These are phyloP conservation scores for Cadophora gregata DNA, from an alignment of 2,329 filamentous ascomycete species.

Conservation along the genomic window DNA sequence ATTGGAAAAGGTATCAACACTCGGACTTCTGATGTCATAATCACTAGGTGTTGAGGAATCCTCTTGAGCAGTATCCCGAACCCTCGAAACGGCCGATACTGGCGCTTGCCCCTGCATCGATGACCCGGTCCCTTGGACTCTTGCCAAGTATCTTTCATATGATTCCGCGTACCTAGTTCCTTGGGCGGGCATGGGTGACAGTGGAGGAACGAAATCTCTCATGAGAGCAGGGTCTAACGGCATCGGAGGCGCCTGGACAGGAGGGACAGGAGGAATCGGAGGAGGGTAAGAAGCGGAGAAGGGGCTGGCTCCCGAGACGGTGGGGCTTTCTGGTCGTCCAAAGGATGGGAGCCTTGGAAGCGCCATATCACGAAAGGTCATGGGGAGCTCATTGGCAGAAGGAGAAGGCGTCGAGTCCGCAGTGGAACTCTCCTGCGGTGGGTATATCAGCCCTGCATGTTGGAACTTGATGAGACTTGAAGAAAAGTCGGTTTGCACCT, in stretches of 20 bases:
- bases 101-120: constrained; percentile 17
- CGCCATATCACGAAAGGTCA: not conserved
- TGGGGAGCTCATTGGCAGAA: not conserved
- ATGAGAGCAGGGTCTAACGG: constrained; percentile 17
- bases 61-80: constrained; percentile 26
- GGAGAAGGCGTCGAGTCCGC: not conserved
- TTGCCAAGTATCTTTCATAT: constrained; percentile 35
- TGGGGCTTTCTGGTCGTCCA: not conserved
- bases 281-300: not conserved
- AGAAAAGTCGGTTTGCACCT: not conserved
- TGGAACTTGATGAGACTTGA: not conserved
- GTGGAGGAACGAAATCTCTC: not conserved
- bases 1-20: constrained; percentile 24
- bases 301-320: not conserved
- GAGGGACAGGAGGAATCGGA: not conserved
- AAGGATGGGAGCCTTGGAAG: constrained; percentile 4
- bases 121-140: constrained; percentile 5
- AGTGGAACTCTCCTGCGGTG: not conserved
- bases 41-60: constrained; percentile 38
- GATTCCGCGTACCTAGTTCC: constrained; percentile 31
- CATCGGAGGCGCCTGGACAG: not conserved
- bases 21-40: constrained; percentile 32
- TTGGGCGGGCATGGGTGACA: constrained; percentile 8
- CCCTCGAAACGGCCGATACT: constrained; percentile 21
- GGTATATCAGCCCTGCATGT: constrained; percentile 5